Evolutionary conservation across 2,329 filamentous ascomycete genomes (phyloP).

Genomic region (Hortaea werneckii): DNA sequence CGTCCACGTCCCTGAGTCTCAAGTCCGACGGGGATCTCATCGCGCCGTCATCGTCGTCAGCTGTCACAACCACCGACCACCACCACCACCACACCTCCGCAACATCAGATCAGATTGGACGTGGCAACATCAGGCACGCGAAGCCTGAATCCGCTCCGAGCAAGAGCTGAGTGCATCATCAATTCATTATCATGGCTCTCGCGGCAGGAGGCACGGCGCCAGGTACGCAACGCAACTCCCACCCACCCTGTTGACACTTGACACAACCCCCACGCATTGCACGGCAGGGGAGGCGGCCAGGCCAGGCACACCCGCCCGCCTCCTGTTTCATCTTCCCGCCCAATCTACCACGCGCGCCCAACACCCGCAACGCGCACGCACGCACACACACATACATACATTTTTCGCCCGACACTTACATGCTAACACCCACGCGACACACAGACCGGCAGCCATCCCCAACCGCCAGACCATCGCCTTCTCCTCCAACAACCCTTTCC

Average conservation of each 20-base stretch:
- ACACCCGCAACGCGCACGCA: not conserved
- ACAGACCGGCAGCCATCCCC: constrained; percentile 38
- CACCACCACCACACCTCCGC: no score
- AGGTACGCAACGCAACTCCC: not conserved
- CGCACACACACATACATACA: not conserved
- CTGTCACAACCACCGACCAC: no score
- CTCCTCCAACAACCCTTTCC: constrained; percentile 67
- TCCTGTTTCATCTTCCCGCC: constrained; percentile 2
- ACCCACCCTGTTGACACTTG: not conserved
- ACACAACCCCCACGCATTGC: not conserved
- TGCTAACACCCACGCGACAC: not conserved
- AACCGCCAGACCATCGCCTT: constrained; percentile 43
- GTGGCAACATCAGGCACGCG: no score
- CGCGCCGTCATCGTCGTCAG: no score
- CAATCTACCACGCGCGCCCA: not conserved
- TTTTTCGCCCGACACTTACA: not conserved
- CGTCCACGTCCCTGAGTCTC: no score
- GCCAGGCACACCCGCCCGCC: not conserved
- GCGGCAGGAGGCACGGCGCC: not conserved
- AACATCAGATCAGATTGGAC: no score
- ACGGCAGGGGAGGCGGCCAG: not conserved
- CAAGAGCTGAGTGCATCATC: no score
- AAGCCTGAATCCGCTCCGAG: no score
- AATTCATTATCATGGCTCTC: not conserved
- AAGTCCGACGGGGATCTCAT: no score